Conservation (phyloP, 1,139 yeast species). For the Pichia sp. region DNA sequence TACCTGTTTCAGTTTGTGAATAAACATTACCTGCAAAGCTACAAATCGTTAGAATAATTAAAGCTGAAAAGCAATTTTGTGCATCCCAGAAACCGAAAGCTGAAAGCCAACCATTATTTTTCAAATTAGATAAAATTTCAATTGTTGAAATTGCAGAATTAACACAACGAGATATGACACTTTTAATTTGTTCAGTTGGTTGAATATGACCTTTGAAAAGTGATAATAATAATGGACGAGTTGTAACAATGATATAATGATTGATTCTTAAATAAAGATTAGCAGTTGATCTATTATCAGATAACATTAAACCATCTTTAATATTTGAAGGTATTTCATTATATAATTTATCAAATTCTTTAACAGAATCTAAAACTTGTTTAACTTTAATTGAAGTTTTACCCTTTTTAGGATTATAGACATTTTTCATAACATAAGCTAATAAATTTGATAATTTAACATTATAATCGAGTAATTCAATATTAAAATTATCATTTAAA, state of each 20-base stretch:
- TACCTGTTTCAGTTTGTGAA: constrained; percentile 31
- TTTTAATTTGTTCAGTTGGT: constrained; percentile 30
- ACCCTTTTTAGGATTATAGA: constrained; percentile 33
- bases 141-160: constrained; percentile 35
- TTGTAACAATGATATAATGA: constrained; percentile 37
- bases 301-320: constrained; percentile 20
- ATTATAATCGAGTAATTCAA: constrained; percentile 32
- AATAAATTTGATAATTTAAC: constrained; percentile 37
- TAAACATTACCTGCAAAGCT: constrained; percentile 32
- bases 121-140: constrained; percentile 33
- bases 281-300: constrained; percentile 32
- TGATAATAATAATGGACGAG: constrained; percentile 38
- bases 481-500: constrained; percentile 32
- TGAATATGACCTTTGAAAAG: constrained; percentile 33
- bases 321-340: constrained; percentile 16
- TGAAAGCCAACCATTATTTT: constrained; percentile 33
- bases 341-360: constrained; percentile 17
- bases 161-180: constrained; percentile 34
- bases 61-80: constrained; percentile 39
- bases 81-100: constrained; percentile 45
- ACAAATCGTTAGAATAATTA: constrained; percentile 31
- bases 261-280: constrained; percentile 40
- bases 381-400: constrained; percentile 22
- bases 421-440: constrained; percentile 32
- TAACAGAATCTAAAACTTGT: constrained; percentile 24